Evolutionary conservation across 2,329 filamentous ascomycete genomes (phyloP), one percentile per base, ranked within the genome.

Genomic region (Paracorniculantispora psalliotae): DNA sequence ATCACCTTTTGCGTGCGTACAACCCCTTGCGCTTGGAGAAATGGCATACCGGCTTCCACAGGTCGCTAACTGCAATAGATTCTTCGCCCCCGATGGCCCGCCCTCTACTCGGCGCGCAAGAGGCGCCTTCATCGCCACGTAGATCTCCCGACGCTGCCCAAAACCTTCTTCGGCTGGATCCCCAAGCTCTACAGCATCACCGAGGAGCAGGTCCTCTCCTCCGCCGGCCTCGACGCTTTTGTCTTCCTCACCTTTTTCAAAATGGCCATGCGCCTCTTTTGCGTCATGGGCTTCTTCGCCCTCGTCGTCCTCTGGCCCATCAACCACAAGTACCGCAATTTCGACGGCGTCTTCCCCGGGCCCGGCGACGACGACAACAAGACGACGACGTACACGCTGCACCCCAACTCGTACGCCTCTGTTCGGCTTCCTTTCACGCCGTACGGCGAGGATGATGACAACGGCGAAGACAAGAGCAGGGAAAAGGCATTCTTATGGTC

Each of bases 201-300:
- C 1, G 92, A 97, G 65, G 87, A 96, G 69, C 89, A 97, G 73
- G 86, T 99, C 4, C 80, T 99, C 56, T 87, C 89, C 17, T 93
- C 92, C 21, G 93, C 93, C 19, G 94, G 94, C 0, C 82, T 99
- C 52, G 94, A 99, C 77, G 94, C 94, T 53, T 99, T 91, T 75
- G 94, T 97, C 64, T 97, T 99, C 70, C 80, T 99, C 15, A 84
- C 88, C 17, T 99, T 99, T 75, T 97, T 97, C 80, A 96, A 92
- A 71, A 94, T 97, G 85, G 88, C 93, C 13, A 90, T 92, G 64
- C 90, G 89, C 62, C 89, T 97, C 65, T 87, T 97, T 53, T 77
- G 83, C 17, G 77, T 89, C 54, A 89, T 96, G 67, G 83, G 94
- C 59, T 85, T 96, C 72, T 91, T 97, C 68, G 88, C 92, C 28